These are phyloP conservation scores for Sporothrix protearum DNA, from an alignment of 2,329 filamentous ascomycete species.

Conservation along the genomic window DNA sequence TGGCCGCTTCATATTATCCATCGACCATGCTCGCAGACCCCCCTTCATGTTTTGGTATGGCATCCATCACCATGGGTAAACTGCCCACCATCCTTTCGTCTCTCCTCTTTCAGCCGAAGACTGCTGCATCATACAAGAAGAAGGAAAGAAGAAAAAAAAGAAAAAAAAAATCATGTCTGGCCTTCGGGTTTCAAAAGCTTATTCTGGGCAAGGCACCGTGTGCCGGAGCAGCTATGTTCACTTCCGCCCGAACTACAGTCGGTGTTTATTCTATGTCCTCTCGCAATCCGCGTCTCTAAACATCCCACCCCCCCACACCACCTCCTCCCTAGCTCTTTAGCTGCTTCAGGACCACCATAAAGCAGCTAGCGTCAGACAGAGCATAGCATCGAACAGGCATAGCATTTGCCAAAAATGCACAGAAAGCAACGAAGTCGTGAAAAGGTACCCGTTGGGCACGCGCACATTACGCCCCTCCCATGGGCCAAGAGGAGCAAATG, in stretches of 20 bases:
- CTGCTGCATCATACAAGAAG: neutral
- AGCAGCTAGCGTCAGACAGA: slow-evolving; percentile 7
- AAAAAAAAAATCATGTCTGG: neutral
- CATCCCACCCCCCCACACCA: slow-evolving; percentile 1
- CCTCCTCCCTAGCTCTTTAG: neutral
- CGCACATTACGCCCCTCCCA: neutral
- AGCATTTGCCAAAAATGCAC: neutral
- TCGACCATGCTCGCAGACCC: neutral
- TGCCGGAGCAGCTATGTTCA: neutral
- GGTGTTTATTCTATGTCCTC: neutral
- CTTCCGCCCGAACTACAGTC: neutral
- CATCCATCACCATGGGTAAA: neutral
- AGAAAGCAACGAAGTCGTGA: neutral
- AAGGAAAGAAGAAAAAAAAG: no score
- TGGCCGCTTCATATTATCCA: neutral
- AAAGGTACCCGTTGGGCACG: neutral
- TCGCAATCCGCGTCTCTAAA: neutral
- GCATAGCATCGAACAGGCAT: neutral
- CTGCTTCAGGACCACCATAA: neutral
- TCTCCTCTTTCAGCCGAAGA: neutral
- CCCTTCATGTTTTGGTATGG: neutral
- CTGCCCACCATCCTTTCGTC: neutral
- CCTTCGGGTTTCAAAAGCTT: neutral
- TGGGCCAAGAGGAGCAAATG: neutral
- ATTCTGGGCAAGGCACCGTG: neutral